Evolutionary conservation across 306 rosid species (phyloP).

Genomic region (Rosa multiflora): DNA sequence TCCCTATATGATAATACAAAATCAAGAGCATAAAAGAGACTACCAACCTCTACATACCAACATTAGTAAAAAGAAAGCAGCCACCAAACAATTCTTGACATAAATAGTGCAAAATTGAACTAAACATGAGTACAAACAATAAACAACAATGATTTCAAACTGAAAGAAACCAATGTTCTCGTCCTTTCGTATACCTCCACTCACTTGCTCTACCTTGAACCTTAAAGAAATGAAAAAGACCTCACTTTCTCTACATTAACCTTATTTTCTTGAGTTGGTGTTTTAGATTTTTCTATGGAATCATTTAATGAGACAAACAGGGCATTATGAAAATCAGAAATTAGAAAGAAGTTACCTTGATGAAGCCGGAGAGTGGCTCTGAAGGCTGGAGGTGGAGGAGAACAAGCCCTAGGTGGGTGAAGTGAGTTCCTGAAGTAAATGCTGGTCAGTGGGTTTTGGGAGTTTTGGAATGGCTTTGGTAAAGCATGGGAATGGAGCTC

Average conservation of each 20-base stretch:
- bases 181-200: neutral
- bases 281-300: neutral
- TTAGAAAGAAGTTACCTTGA: constrained; percentile 11
- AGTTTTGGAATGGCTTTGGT: neutral
- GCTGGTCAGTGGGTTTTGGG: neutral
- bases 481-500: constrained; percentile 12
- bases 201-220: neutral
- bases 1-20: neutral
- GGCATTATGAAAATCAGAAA: neutral
- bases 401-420: neutral
- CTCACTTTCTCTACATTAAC: neutral
- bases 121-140: neutral
- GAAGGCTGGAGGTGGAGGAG: neutral
- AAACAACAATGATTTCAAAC: neutral
- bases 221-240: neutral
- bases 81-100: neutral
- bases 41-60: neutral
- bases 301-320: neutral
- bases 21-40: neutral
- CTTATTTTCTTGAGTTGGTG: neutral
- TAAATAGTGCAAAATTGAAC: neutral
- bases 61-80: neutral
- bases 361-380: neutral
- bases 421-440: constrained; percentile 7
- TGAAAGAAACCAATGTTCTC: neutral